phyloP scores from a whole-genome alignment of 257 asterid species.

The Phtheirospermum japonicum region DNA sequence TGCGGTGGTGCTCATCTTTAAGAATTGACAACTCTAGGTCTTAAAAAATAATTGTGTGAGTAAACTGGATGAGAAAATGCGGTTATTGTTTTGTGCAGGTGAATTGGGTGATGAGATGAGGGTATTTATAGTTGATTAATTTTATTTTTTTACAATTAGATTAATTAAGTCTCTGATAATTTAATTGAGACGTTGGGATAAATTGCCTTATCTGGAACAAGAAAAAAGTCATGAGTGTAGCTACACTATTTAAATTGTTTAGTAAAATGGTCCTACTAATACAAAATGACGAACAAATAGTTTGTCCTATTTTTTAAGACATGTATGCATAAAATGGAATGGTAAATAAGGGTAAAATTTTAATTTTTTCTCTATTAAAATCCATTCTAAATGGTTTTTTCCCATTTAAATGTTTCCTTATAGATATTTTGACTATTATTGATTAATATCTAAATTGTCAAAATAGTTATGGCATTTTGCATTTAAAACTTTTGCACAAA shows the following conservation, averaged over 20 bases:
- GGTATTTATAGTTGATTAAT: neutral
- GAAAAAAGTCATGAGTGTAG: neutral
- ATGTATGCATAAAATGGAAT: too few relatives aligned
- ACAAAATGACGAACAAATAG: neutral
- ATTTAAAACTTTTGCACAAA: neutral
- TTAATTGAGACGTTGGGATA: neutral
- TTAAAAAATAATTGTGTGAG: neutral
- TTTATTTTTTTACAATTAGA: neutral
- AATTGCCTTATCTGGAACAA: constrained; percentile 1
- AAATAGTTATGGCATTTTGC: neutral
- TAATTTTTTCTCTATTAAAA: too few relatives aligned
- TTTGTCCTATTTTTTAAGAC: too few relatives aligned
- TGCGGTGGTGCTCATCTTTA: neutral
- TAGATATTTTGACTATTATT: neutral
- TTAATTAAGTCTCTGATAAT: neutral
- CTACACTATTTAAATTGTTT: neutral
- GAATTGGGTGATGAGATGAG: neutral
- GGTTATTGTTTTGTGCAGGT: neutral
- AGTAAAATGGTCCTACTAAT: neutral
- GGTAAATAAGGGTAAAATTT: too few relatives aligned
- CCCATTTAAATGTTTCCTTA: neutral
- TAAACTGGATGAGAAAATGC: neutral
- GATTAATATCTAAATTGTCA: too few relatives aligned
- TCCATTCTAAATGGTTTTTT: neutral
- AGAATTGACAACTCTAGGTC: too few relatives aligned